Conservation (phyloP, 768 basidiomycete genomes). For the Tricholoma flavovirens region DNA sequence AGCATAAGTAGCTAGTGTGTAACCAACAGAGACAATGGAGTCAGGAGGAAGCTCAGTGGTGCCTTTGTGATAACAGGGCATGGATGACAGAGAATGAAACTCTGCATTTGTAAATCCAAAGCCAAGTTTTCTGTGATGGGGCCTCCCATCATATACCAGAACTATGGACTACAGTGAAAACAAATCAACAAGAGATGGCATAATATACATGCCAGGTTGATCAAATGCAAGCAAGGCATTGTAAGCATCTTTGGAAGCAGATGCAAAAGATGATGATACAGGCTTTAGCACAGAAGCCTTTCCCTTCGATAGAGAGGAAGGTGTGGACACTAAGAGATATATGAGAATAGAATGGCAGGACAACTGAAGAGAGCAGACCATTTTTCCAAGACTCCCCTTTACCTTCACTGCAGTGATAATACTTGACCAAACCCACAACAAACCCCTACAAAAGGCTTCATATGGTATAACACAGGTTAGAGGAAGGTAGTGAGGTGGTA, state of each 20-base stretch:
- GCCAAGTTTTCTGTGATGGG: not conserved
- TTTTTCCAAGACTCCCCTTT: no score
- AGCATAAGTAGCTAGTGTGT: conserved; percentile 2
- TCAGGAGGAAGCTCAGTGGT: conserved; percentile 1
- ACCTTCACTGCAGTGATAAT: not conserved
- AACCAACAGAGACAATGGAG: conserved; percentile 1
- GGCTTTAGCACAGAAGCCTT: not conserved
- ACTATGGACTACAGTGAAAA: conserved; percentile 2
- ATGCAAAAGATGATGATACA: not conserved
- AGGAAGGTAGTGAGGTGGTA: no score
- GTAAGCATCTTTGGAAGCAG: not conserved
- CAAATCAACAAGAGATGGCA: not conserved
- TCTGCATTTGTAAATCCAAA: conserved; percentile 6
- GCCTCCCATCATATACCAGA: conserved; percentile 6
- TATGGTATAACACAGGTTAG: no score
- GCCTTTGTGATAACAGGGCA: conserved; percentile 1
- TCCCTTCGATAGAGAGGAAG: not conserved
- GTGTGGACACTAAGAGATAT: not conserved
- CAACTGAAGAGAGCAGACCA: not conserved
- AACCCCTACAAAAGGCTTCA: no score
- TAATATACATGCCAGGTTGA: not conserved
- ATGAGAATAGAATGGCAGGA: not conserved
- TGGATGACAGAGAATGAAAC: not conserved
- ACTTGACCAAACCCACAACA: no score
- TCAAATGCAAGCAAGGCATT: not conserved